phyloP scores from a whole-genome alignment of 306 rosid species.

The Casuarina cunninghamiana region DNA sequence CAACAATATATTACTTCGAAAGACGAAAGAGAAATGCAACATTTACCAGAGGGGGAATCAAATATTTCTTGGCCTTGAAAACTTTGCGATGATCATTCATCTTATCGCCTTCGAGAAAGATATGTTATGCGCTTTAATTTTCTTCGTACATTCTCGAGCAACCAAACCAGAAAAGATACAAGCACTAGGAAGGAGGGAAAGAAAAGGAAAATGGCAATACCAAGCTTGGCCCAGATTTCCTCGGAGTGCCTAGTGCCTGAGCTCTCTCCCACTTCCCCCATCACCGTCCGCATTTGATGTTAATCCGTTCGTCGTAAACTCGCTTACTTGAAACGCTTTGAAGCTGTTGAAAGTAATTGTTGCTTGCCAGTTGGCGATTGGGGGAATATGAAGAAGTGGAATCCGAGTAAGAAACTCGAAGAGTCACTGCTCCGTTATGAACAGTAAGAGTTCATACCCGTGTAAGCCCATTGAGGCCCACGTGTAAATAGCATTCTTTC shows the following conservation, averaged over 20 bases:
- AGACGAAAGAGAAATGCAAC: neutral
- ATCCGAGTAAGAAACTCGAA: too few species aligned
- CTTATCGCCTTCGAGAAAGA: neutral
- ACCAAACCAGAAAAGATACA: neutral
- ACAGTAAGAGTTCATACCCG: too few species aligned
- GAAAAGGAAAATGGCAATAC: slow-evolving; percentile 30
- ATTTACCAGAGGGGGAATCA: neutral
- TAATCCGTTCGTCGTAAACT: too few species aligned
- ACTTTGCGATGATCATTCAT: neutral
- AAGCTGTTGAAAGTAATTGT: too few species aligned
- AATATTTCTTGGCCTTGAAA: neutral
- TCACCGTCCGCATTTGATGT: neutral
- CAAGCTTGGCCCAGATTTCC: slow-evolving; percentile 85
- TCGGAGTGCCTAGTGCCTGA: slow-evolving; percentile 50
- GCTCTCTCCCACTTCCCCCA: slow-evolving; percentile 66
- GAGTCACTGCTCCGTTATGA: too few species aligned
- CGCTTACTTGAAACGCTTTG: too few species aligned
- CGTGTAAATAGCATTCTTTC: too few species aligned
- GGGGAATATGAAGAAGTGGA: too few species aligned
- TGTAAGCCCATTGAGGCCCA: too few species aligned
- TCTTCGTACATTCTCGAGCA: neutral
- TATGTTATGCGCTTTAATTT: neutral
- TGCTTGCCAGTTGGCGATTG: too few species aligned
- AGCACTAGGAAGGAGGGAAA: neutral
- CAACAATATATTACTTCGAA: neutral